Evolutionary conservation across 139 green algal species (phyloP), one percentile per base, ranked within the genome.

Genomic region (Picochlorum sp.): DNA sequence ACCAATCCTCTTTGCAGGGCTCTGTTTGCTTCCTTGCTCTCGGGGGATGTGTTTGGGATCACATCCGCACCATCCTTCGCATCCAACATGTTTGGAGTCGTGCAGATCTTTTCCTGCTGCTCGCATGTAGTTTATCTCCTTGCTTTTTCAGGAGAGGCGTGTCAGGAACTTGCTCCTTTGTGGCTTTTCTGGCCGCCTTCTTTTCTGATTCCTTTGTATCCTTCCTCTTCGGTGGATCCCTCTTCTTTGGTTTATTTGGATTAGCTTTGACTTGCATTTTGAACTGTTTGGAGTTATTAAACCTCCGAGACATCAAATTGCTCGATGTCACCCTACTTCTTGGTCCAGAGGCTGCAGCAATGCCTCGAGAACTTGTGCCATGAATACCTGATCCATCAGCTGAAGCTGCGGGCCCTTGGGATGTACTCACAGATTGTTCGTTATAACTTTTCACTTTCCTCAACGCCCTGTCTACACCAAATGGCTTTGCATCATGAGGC

Each of bases 201-300:
- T 54, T 54, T 26, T 20, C 47, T 20, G 47, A 8, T 54, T 26
- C 18, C 10, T 20, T 26, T 54, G 8, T 26, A 54, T 20, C 47
- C 8, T 26, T 54, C 18, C 6, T 26, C 6, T 54, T 54, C 18
- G 47, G 18, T 26, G 16, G 18, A 20, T 26, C n/a, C 7, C 15
- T 54, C n/a, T 21, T 54, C 47, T 21, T 54, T 2, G 2, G n/a
- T 21, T 54, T 54, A 21, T 54, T 54, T 20, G 47, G n/a, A 54
- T 54, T 20, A 21, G n/a, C 47, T 21, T 13, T 21, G n/a, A 65
- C 20, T 32, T 65, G 58, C 41, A 57, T 65, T 18, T 26, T 18
- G 23, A 45, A 65, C 23, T 51, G 41, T 18, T 65, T 65, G n/a
- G 58, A 65, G 23, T 52, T 65, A 20, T 49, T 50, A 26, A 45